phyloP scores from a whole-genome alignment of 805 yeast species.

The Hermanozyma aechmeae region DNA sequence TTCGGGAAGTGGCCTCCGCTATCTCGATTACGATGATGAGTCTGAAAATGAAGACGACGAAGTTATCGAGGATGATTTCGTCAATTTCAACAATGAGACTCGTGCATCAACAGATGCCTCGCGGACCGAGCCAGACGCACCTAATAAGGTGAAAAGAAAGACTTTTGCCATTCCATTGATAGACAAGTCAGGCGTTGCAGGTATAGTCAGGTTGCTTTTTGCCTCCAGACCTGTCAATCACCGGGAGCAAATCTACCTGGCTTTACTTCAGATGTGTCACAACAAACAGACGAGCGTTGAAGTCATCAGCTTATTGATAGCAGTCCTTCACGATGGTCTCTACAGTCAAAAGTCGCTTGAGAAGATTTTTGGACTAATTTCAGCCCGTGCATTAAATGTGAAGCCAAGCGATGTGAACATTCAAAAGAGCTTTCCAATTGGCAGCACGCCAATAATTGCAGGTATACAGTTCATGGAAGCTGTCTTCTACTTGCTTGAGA shows the following conservation, averaged over 20 bases:
- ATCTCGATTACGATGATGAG: slow-evolving; percentile 11
- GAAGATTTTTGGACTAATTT: slow-evolving; percentile 47
- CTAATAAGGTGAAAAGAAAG: slow-evolving; percentile 4
- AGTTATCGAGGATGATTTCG: too few species aligned
- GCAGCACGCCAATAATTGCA: slow-evolving; percentile 58
- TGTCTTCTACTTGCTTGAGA: slow-evolving; percentile 58
- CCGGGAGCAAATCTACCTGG: slow-evolving; percentile 54
- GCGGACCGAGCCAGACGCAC: too few species aligned
- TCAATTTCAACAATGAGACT: too few species aligned
- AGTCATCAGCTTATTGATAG: slow-evolving; percentile 55
- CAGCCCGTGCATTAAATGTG: slow-evolving; percentile 32
- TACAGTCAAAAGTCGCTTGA: slow-evolving; percentile 52
- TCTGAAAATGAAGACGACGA: slow-evolving; percentile 15
- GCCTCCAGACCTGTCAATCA: slow-evolving; percentile 58
- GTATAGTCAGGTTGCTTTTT: slow-evolving; percentile 62
- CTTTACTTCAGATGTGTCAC: slow-evolving; percentile 58
- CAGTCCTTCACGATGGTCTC: slow-evolving; percentile 71
- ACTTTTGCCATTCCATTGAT: slow-evolving; percentile 45
- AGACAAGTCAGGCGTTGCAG: slow-evolving; percentile 68
- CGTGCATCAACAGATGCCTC: too few species aligned
- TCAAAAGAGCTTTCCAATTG: slow-evolving; percentile 33
- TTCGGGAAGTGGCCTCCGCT: slow-evolving; percentile 10
- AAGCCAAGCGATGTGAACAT: slow-evolving; percentile 2
- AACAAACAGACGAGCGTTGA: slow-evolving; percentile 76
- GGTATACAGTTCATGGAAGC: slow-evolving; percentile 75